phyloP scores from a whole-genome alignment of 2,329 filamentous ascomycete species.

The Trichoderma guizhouense region DNA sequence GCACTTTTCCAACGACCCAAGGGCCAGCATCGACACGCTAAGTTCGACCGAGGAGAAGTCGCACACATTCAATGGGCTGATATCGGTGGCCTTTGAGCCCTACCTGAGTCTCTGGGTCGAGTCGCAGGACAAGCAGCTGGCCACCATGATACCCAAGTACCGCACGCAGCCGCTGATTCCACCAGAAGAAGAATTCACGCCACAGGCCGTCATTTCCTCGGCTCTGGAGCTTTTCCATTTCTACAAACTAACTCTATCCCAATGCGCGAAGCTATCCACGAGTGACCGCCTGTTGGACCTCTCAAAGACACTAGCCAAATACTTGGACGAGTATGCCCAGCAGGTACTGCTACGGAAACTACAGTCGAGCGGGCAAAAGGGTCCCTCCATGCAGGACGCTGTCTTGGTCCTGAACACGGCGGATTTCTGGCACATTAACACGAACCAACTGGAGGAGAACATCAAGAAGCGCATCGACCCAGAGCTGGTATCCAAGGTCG shows the following conservation, averaged over 20 bases:
- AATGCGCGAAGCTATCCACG: slow-evolving; percentile 94
- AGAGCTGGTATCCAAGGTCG: slow-evolving; percentile 71
- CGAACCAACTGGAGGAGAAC: slow-evolving; percentile 89
- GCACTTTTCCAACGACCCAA: slow-evolving; percentile 69
- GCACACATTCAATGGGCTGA: slow-evolving; percentile 80
- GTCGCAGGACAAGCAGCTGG: slow-evolving; percentile 86
- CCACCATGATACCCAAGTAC: slow-evolving; percentile 81
- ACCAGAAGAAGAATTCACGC: slow-evolving; percentile 85
- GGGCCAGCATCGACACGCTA: slow-evolving; percentile 86
- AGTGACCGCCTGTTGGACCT: slow-evolving; percentile 83
- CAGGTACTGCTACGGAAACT: slow-evolving; percentile 77
- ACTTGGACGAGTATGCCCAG: slow-evolving; percentile 92
- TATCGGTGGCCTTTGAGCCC: slow-evolving; percentile 95
- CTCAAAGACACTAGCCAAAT: slow-evolving; percentile 81
- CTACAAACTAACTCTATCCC: slow-evolving; percentile 86
- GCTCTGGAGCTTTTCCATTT: slow-evolving; percentile 97
- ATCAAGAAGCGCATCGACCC: slow-evolving; percentile 87
- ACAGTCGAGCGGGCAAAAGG: slow-evolving; percentile 53
- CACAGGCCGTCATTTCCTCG: slow-evolving; percentile 84
- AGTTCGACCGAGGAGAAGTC: slow-evolving; percentile 72
- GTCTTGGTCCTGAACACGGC: slow-evolving; percentile 91
- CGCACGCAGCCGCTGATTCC: slow-evolving; percentile 76
- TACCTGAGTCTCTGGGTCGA: slow-evolving; percentile 97
- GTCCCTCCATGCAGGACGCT: slow-evolving; percentile 65
- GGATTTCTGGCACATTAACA: slow-evolving; percentile 94